Percentiles rank a stretch among this genome's conserved stretches.
Conservation (phyloP, 1,284 basidiomycete genomes). For the Phellinidium pouzarii region DNA sequence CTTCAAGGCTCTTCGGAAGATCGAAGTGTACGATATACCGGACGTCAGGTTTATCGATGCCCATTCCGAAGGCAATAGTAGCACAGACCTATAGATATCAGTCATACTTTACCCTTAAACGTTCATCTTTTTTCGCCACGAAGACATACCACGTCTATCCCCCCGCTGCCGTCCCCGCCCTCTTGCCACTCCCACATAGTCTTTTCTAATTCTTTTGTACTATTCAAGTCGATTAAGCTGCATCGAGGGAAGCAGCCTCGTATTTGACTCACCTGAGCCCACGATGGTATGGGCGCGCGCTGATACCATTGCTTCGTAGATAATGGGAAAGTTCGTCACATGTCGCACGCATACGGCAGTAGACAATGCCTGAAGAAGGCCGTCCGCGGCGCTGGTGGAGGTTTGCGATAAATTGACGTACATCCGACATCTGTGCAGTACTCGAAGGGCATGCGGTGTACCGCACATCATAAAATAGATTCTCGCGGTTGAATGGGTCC, state of each 20-base stretch:
- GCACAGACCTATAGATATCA: conserved; percentile 49
- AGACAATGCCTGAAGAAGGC: conserved; percentile 73
- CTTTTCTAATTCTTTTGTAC: conserved; percentile 44
- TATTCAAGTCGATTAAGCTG: conserved; percentile 23
- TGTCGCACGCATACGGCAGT: conserved; percentile 60
- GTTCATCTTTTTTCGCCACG: conserved; percentile 26
- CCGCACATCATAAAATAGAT: conserved; percentile 77
- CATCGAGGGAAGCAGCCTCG: background rate
- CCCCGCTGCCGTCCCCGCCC: conserved; percentile 41
- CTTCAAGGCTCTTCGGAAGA: conserved; percentile 79
- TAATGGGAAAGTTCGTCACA: conserved; percentile 65
- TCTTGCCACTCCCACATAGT: conserved; percentile 62
- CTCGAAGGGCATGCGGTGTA: conserved; percentile 49
- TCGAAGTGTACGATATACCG: conserved; percentile 78
- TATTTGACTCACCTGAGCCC: conserved; percentile 41
- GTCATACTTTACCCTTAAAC: conserved; percentile 15
- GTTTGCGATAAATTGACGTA: conserved; percentile 58
- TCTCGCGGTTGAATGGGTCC: conserved; percentile 75
- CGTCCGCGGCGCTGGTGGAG: conserved; percentile 51
- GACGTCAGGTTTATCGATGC: conserved; percentile 81
- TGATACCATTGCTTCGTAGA: conserved; percentile 59
- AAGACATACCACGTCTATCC: conserved; percentile 61
- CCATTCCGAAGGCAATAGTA: conserved; percentile 82
- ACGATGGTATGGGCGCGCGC: conserved; percentile 71
- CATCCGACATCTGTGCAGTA: conserved; percentile 50